Base-by-base conservation (phyloP, 768 basidiomycete species). In the Tulasnella calospora region DNA sequence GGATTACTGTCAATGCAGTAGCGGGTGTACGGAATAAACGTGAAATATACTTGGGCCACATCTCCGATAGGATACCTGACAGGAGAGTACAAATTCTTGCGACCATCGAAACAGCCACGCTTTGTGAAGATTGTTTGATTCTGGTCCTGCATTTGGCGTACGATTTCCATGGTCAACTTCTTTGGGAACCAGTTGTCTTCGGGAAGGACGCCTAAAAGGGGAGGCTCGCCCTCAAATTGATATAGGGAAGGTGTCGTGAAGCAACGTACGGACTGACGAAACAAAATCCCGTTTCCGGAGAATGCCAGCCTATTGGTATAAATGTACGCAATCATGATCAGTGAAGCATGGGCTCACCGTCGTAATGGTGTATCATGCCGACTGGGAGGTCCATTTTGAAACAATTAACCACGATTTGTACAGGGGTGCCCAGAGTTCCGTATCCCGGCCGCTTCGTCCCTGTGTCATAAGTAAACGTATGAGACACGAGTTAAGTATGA, bases 161-260 rank as follows among this genome's bases (percentile, higher is more conserved):
- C 40, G 47, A 76, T n/a, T 13, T 33, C 89, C 86, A 94, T 87
- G 78, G 93, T 83, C 19, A 41, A 13, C 89, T 85, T 1, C 88
- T 88, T 0, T 41, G n/a, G n/a, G n/a, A n/a, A n/a, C n/a, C n/a
- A n/a, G n/a, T n/a, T n/a, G 80, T 93, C 93, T n/a, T 30, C 40
- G 17, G 72, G 72, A 27, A 73, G 23, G 40, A 36, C 44, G 6
- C 21, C 27, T 40, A n/a, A 30, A n/a, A 41, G 2, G 3, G 13
- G 19, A 36, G 15, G 38, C 13, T 41, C 72, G 38, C 27, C 12
- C n/a, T n/a, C 33, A 44, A 17, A 30, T 17, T 19, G 8, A 12
- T 4, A 17, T 40, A 19, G 7, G 71, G 35, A 17, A 73, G 35
- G 51, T 15, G 35, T 41, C 38, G 17, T 73, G 46, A 41, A 23